Base-by-base conservation (phyloP, 2,329 filamentous ascomycete genomes). In the Plectosphaerella cucumerina region DNA sequence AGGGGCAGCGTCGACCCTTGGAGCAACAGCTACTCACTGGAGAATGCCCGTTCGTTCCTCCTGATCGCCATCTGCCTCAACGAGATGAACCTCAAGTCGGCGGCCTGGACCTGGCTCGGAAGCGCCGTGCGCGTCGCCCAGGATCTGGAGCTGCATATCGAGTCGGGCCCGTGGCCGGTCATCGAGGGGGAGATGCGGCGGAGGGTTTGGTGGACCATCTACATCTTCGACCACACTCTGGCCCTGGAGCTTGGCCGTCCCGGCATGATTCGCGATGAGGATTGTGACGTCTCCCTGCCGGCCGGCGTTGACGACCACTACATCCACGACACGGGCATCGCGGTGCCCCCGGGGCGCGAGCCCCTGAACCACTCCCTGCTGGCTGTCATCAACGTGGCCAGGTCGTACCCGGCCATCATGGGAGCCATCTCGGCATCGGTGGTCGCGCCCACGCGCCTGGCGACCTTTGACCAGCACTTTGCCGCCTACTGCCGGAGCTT, bases 201-300 rank as follows among this genome's bases (percentile, higher is more conserved):
- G 54, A 80, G 92, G 50, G 82, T 94, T 3, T 99, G 93, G 93
- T 99, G 94, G 91, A 84, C 89, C 14, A 82, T 96, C 51, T 97
- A 97, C 69, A 83, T 90, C 43, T 84, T 92, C 72, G 94, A 99
- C 70, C 84, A 91, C 55, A 80, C 89, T 22, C 73, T 95, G 47
- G 85, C 90, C 0, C 74, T 96, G 12, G 92, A 96, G 64, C 77
- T 91, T 33, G 89, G 90, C 9, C 84, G 87, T 47, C 90, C 93
- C 1, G 81, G 89, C 50, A 70, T 92, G 57, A 96, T 97, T 62
- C 80, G 92, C 62, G 93, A 97, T 60, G 80, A 83, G 31, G 93
- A 97, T 66, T 96, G 90, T 72, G 90, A 97, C 58, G 85, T 92
- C 6, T 77, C 82, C 20, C 80, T 96, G 22, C 93, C 93, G 0